Evolutionary conservation across 164 flowering plant species (phyloP), one percentile per base, ranked within the genome.

Genomic region (Pachysandra terminalis): DNA sequence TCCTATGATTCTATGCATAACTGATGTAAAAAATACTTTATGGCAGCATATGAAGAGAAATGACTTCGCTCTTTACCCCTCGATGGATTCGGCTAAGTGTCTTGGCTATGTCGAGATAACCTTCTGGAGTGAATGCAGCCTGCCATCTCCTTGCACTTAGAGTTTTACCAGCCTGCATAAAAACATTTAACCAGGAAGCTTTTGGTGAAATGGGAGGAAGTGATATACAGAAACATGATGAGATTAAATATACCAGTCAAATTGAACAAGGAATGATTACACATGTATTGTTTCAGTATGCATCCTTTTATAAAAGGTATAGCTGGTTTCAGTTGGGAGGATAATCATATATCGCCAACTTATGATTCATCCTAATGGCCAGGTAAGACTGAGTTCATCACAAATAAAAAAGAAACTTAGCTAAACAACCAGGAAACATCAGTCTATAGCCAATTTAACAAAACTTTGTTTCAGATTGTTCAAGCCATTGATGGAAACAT

Each of bases 61-160:
- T 28, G 51, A 61, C 25, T n/a, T n/a, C n/a, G n/a, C 19, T 59
- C 22, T 90, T 77, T 78, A 95, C 98, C 83, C 96, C 96, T 23
- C 87, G 86, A 6, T 90, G 86, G 35, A 94, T 91, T 71, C 98
- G 81, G 71, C 77, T 63, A 16, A 94, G 86, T 56, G 86, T 86
- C 73, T 86, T 92, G 69, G 84, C 80, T 65, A 95, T 87, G 78
- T 92, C 93, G 48, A 95, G 85, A 54, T 76, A 56, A 40, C 97
- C 98, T 74, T 95, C 98, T 56, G 87, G 81, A 58, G 79, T 71
- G 79, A 95, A 95, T 65, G 96, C 96, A 68, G 96, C 88, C 8
- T 79, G 89, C 97, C 98, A 95, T 79, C 80, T 90, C 73, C 97
- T 84, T 48, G 58, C 81, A 73, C 98, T 95, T 52, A 95, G 77